A percentile compares a stretch with the other conserved stretches of the same genome.
These are phyloP conservation scores for Cordyceps cateniannulata DNA, from an alignment of 2,329 filamentous ascomycete species.

Conservation along the genomic window DNA sequence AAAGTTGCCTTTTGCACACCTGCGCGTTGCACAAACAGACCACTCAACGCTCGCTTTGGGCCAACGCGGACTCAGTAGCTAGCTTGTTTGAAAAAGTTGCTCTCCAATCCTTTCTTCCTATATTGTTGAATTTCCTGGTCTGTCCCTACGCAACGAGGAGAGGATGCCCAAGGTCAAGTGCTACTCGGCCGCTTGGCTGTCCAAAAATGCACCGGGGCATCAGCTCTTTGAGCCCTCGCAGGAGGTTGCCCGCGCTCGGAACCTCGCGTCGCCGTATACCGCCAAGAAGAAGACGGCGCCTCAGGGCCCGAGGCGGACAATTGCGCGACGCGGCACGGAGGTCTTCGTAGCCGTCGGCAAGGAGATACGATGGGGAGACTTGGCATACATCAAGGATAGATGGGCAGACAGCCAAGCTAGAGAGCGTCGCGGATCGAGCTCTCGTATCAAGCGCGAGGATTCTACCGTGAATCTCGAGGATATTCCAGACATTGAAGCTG, in stretches of 20 bases:
- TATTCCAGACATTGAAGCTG: conserved; percentile 20
- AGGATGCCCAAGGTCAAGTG: conserved; percentile 79
- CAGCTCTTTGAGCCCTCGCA: conserved; percentile 60
- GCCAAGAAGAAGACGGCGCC: conserved; percentile 35
- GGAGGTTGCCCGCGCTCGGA: conserved; percentile 33
- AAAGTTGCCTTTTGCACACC: background rate
- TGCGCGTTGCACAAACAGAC: background rate
- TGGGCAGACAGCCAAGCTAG: conserved; percentile 28
- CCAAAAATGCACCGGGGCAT: conserved; percentile 68
- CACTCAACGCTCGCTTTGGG: background rate
- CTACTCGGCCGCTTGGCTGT: conserved; percentile 84
- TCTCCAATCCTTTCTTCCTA: background rate
- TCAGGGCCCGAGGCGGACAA: conserved; percentile 53
- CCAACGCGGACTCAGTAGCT: background rate
- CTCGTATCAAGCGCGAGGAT: conserved; percentile 43
- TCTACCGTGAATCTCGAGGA: conserved; percentile 31
- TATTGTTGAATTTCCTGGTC: background rate
- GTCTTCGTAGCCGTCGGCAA: conserved; percentile 83
- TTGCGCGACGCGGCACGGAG: conserved; percentile 78
- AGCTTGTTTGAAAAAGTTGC: background rate
- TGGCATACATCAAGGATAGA: conserved; percentile 68
- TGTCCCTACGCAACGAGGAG: background rate
- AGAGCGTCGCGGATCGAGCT: conserved; percentile 25
- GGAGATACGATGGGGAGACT: conserved; percentile 86
- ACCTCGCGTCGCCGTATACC: conserved; percentile 31